Base-by-base conservation (phyloP, 192 early-diverging fungal species). In the Mortierella hygrophila region DNA sequence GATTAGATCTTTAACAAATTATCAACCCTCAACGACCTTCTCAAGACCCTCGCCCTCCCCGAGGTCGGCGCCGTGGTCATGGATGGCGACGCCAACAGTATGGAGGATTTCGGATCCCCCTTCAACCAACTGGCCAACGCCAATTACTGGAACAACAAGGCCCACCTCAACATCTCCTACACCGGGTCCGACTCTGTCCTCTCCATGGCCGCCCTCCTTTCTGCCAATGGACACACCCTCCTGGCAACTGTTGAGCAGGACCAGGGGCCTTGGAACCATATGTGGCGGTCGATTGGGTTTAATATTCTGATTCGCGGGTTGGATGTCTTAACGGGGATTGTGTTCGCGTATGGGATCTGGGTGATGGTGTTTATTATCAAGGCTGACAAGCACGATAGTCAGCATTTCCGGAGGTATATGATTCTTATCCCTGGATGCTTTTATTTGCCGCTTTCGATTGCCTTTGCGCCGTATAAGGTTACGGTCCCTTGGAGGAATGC, bases 391-490 rank as follows among this genome's bases (percentile, higher is more conserved):
- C 35, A 77, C 1, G 84, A 86, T 4, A 70, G 20, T 8, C 78
- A 81, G 65, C 78, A 86, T n/a, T 74, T 26, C 15, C 54, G 75
- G 3, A 75, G 84, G 15, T 86, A 78, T 35, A 32, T 81, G 47
- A 78, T 81, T 72, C 69, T 86, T 23, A 69, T 81, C 37, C 84
- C 84, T 3, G 84, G 84, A 1, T 81, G 78, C 38, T 60, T 86
- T 47, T 86, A 81, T 16, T 40, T 86, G 54, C 84, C 84, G 23
- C 38, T 86, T 7, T 86, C 84, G 23, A 81, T 86, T n/a, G 76
- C 79, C 65, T 86, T 86, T 74, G 84, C 84, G 10, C 84, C 84
- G 3, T 86, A 86, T 76, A 86, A 81, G 76, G 79, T 81, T n/a
- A 77, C 75, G 5, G 79, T 86, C 13, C 79, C 79, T 0, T 86